Percentiles rank a stretch among this genome's conserved stretches.
Conservation (phyloP, 257 asterid species). For the Jacaranda copaia region DNA sequence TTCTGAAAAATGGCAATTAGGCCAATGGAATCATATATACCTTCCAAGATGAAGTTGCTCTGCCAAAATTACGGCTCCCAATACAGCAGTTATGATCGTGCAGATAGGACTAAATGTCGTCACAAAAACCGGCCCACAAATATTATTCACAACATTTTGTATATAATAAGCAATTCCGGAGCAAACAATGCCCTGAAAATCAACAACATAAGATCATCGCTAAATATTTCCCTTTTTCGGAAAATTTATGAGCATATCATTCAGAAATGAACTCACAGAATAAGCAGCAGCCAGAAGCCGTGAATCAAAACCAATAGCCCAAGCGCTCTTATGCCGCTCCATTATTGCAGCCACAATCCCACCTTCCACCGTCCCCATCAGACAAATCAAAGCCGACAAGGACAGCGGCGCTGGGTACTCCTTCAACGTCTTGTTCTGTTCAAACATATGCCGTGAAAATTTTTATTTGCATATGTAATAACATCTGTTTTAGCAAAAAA, state of each 20-base stretch:
- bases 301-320: conserved; percentile 86
- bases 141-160: conserved; percentile 82
- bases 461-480: background rate
- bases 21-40: conserved; percentile 44
- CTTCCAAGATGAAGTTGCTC: conserved; percentile 94
- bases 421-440: conserved; percentile 73
- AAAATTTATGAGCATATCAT: too few relatives aligned
- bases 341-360: conserved; percentile 67
- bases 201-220: background rate
- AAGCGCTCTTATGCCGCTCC: conserved; percentile 73
- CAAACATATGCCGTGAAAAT: background rate
- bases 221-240: too few relatives aligned
- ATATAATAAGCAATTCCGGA: conserved; percentile 90
- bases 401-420: conserved; percentile 90
- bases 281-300: conserved; percentile 83
- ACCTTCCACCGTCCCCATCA: conserved; percentile 70
- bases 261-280: conserved; percentile 54
- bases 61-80: conserved; percentile 71
- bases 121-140: conserved; percentile 88
- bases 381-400: conserved; percentile 64
- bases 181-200: conserved; percentile 80
- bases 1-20: too few relatives aligned
- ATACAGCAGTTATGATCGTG: conserved; percentile 84
- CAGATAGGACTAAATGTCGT: conserved; percentile 92
- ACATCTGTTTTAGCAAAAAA: too few relatives aligned